Evolutionary conservation across 1,139 yeast genomes (phyloP), one percentile per base, ranked within the genome.

Genomic region (Blastobotrys elegans): DNA sequence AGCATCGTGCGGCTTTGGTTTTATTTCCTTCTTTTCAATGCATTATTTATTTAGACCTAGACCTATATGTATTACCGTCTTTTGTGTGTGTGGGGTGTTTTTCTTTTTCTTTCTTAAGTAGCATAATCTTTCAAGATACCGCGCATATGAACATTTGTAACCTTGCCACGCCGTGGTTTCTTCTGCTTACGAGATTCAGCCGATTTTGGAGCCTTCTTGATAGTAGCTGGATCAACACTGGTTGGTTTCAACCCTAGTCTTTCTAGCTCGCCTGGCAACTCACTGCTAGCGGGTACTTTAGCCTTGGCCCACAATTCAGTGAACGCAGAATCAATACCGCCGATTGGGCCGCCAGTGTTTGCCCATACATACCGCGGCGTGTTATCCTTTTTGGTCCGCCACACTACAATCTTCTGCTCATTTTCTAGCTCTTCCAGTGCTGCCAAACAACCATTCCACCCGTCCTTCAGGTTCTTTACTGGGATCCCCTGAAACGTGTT

Each of bases 71-170:
- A n/a, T n/a, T n/a, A n/a, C n/a, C n/a, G n/a, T n/a, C n/a, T n/a
- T n/a, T n/a, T n/a, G n/a, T n/a, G n/a, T n/a, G n/a, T n/a, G n/a
- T n/a, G n/a, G n/a, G n/a, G n/a, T n/a, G n/a, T n/a, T n/a, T n/a
- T n/a, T n/a, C n/a, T n/a, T n/a, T n/a, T n/a, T n/a, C n/a, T n/a
- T n/a, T n/a, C n/a, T n/a, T n/a, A n/a, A n/a, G n/a, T n/a, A n/a
- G n/a, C 59, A 64, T 89, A 92, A 63, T 92, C 98, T 68, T 87
- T 89, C 65, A 92, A 79, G 34, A 92, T 84, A 51, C 97, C 97
- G 65, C 87, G 83, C 95, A 92, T 84, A 67, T 92, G 99, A 2
- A 95, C 84, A 65, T 92, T 92, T 13, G 99, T 92, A 61, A 92
- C 82, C 73, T 89, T 92, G 40, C 96, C 95, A 62, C 90, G 78